A percentile compares a stretch with the other conserved stretches of the same genome.
These are phyloP conservation scores for Cercospora sp. DNA, from an alignment of 2,329 filamentous ascomycete genomes.

Conservation along the genomic window DNA sequence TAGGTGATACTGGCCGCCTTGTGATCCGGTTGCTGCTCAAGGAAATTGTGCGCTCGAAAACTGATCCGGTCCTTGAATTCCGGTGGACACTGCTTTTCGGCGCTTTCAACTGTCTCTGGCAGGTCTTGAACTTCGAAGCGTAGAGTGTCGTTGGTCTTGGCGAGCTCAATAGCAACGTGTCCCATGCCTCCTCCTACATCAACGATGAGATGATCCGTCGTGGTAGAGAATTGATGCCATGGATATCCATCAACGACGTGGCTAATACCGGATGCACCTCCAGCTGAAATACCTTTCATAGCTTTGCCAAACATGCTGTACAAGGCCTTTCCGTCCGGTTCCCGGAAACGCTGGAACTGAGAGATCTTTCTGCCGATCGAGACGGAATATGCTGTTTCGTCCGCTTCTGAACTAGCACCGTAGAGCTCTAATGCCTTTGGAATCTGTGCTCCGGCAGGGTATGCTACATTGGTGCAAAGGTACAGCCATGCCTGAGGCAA, in stretches of 20 bases:
- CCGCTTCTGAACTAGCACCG: neutral
- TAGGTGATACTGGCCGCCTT: neutral
- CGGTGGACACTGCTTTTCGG: neutral
- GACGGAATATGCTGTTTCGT: neutral
- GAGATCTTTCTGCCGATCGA: neutral
- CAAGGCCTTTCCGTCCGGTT: neutral
- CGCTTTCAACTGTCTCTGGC: neutral
- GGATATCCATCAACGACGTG: neutral
- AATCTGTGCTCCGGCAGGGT: neutral
- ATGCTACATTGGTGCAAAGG: neutral
- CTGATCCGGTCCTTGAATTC: neutral
- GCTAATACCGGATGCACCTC: neutral
- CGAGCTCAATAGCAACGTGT: neutral
- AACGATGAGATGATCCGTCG: neutral
- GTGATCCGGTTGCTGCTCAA: neutral
- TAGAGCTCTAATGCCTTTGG: neutral
- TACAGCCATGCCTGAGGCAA: neutral
- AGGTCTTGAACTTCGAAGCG: neutral
- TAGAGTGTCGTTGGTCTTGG: neutral
- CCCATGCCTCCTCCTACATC: neutral
- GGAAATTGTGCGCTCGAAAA: neutral
- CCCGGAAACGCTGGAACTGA: neutral
- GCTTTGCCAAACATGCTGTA: neutral
- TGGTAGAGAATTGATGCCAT: neutral
- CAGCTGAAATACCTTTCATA: neutral